Evolutionary conservation across 1,284 basidiomycete genomes (phyloP), one percentile per base, ranked within the genome.

Genomic region (Leccinum laetum): DNA sequence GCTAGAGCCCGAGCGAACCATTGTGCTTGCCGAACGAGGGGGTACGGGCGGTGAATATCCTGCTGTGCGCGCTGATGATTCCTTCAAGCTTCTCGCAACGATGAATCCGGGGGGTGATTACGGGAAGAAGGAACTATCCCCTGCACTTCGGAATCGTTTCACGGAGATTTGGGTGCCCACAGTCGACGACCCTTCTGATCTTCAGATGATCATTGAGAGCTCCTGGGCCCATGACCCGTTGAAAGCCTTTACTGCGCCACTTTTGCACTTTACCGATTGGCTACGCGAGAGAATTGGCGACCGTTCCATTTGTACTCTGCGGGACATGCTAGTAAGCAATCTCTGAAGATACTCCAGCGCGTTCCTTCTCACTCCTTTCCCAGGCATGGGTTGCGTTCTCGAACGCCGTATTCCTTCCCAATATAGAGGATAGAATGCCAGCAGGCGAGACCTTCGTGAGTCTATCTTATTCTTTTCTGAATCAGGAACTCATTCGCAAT

Each of bases 31-130:
- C 2, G 98, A 99, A 77, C 92, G 91, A 63, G 95, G 95, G 1
- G 95, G 94, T 5, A 86, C 85, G 44, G 87, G 91, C 65, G 81
- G 87, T 13, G 89, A 90, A 46, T 83, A 91, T 67, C 86, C 91
- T 21, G 83, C 84, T 14, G 83, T 98, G 58, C 81, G 79, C 35
- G 95, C 94, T 2, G 75, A 81, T 13, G 77, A 82, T 3, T 79
- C 79, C 3, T 99, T 99, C 83, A 92, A 97, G 75, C 87, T 99
- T 46, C 83, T 99, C 0, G 96, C 98, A 1, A 99, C 98, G 0
- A 99, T 99, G 98, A 99, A 99, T 76, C 98, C 98, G 0, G 98
- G 98, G 41, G 98, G 98, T 44, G 98, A 99, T 76, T 99, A 98
- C 72, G 98, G 98, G 49, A 99, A 99, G 82, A 99, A 99, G 77